A percentile compares a stretch with the other conserved stretches of the same genome.
phyloP scores from a whole-genome alignment of 306 rosid genomes.

The Lupinus albus region DNA sequence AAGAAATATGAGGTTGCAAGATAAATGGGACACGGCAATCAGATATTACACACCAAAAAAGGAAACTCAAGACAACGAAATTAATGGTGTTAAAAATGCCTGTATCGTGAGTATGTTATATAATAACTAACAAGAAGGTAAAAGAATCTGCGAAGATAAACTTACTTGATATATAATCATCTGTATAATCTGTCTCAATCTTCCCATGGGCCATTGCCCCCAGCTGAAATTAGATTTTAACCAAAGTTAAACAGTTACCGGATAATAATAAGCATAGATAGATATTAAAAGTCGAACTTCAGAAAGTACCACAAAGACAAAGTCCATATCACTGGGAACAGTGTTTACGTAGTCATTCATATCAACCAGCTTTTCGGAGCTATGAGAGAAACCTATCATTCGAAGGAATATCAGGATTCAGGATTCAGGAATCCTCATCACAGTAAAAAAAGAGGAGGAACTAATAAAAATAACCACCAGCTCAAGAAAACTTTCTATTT shows the following conservation, averaged over 20 bases:
- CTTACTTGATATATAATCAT: conserved; percentile 77
- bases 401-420: conserved; percentile 26
- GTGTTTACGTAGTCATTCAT: conserved; percentile 52
- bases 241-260: background rate
- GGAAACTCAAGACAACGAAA: background rate
- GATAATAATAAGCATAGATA: conserved; percentile 6
- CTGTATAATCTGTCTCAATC: conserved; percentile 72
- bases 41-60: background rate
- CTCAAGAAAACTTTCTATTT: conserved; percentile 1
- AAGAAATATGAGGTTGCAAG: background rate
- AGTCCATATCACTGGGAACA: conserved; percentile 42
- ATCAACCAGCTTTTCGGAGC: conserved; percentile 69
- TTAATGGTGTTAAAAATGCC: conserved; percentile 13
- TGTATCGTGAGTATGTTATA: background rate
- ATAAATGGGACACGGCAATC: background rate
- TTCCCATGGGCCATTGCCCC: conserved; percentile 94
- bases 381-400: conserved; percentile 62
- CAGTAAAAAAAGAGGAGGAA: background rate
- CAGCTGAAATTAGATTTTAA: conserved; percentile 52
- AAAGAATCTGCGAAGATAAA: background rate
- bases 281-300: background rate
- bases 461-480: background rate
- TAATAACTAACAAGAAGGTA: conserved; percentile 3
- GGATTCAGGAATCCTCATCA: conserved; percentile 13
- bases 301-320: conserved; percentile 82